phyloP scores from a whole-genome alignment of 805 yeast species.

The Metschnikowia corniflorae region DNA sequence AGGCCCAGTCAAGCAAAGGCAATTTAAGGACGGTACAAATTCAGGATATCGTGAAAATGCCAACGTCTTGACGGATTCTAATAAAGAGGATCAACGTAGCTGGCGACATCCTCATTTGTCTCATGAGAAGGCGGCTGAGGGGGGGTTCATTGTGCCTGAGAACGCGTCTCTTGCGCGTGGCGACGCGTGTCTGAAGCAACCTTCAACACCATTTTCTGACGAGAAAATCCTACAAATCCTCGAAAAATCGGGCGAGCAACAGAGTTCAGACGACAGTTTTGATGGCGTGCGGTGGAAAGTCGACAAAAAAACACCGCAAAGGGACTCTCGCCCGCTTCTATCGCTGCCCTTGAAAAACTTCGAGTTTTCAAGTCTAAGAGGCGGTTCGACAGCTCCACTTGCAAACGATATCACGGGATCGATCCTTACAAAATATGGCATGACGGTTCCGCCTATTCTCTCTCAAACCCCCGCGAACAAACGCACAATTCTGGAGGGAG shows the following conservation, averaged over 20 bases:
- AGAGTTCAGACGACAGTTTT: slow-evolving; percentile 42
- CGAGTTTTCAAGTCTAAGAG: slow-evolving; percentile 4
- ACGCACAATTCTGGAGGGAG: slow-evolving; percentile 33
- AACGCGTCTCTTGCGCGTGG: slow-evolving; percentile 6
- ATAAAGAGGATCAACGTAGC: too few species aligned
- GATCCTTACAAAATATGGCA: slow-evolving; percentile 42
- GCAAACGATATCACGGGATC: slow-evolving; percentile 34
- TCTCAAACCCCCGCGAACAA: slow-evolving; percentile 33
- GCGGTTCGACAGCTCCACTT: slow-evolving; percentile 16
- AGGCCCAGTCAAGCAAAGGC: too few species aligned
- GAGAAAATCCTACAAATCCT: background rate
- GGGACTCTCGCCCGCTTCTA: slow-evolving; percentile 21
- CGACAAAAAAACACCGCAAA: slow-evolving; percentile 11
- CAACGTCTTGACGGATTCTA: too few species aligned
- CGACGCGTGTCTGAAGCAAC: slow-evolving; percentile 5
- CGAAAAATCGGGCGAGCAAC: slow-evolving; percentile 21
- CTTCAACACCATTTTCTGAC: background rate
- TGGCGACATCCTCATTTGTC: too few species aligned
- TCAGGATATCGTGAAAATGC: too few species aligned
- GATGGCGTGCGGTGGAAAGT: slow-evolving; percentile 36
- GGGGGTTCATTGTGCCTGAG: background rate
- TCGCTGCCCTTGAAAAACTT: slow-evolving; percentile 42
- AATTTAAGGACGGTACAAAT: too few species aligned
- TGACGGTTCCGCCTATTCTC: slow-evolving; percentile 28
- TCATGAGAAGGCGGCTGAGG: too few species aligned